phyloP scores from a whole-genome alignment of 768 basidiomycete species.

The Lactifluus subvellereus region DNA sequence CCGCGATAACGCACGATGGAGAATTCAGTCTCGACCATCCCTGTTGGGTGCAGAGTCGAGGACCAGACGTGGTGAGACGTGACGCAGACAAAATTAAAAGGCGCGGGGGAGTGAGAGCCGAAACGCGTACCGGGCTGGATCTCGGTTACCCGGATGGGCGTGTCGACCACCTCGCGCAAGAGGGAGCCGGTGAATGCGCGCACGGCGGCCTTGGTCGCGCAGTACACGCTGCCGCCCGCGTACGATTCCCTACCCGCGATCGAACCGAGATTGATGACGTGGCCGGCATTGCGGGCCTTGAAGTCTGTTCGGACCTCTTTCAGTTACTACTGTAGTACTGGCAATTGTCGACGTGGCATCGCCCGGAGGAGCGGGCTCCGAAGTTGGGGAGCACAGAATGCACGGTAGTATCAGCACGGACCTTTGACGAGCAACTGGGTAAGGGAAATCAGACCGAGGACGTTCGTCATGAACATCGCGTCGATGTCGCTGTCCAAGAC shows the following conservation, averaged over 20 bases:
- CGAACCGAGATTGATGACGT: constrained; percentile 93
- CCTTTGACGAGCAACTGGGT: constrained; percentile 55
- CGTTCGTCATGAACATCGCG: constrained; percentile 47
- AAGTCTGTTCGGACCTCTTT: constrained; percentile 23
- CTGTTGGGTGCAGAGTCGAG: constrained; percentile 30
- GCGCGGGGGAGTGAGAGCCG: not conserved
- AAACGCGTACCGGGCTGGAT: constrained; percentile 72
- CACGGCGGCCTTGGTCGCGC: constrained; percentile 85
- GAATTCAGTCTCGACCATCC: constrained; percentile 91
- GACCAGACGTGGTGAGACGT: constrained; percentile 9
- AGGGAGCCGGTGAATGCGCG: constrained; percentile 80
- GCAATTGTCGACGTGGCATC: not conserved
- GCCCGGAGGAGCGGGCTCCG: constrained; percentile 22
- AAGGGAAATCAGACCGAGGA: constrained; percentile 77
- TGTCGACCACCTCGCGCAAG: constrained; percentile 83
- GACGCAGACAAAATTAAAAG: not conserved
- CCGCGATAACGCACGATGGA: constrained; percentile 87
- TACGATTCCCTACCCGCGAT: constrained; percentile 74
- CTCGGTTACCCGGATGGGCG: constrained; percentile 89
- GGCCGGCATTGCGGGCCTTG: constrained; percentile 50
- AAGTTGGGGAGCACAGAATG: constrained; percentile 35
- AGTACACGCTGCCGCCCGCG: constrained; percentile 87
- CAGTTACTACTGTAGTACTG: not conserved
- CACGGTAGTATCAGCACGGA: constrained; percentile 7
- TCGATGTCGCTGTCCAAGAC: constrained; percentile 75